These are phyloP conservation scores for Marasmius sp. DNA, from an alignment of 1,284 basidiomycete species.

Conservation along the genomic window DNA sequence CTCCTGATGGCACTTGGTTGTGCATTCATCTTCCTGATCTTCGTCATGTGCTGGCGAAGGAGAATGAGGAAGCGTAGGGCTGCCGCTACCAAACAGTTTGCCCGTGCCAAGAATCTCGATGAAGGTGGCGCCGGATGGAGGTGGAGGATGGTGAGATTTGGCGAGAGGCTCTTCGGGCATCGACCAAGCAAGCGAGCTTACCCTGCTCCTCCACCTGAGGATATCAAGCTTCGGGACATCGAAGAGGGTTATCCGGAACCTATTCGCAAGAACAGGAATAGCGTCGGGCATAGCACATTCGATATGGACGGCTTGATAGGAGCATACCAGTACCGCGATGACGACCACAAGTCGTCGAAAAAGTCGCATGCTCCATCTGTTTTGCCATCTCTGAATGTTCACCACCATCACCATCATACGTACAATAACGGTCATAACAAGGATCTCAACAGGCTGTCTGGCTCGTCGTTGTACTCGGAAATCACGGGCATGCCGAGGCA, in stretches of 20 bases:
- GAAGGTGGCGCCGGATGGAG: conserved; percentile 47
- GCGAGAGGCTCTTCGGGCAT: conserved; percentile 57
- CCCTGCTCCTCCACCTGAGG: conserved; percentile 21
- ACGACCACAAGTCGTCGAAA: conserved; percentile 16
- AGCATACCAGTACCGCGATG: conserved; percentile 38
- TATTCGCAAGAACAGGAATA: conserved; percentile 39
- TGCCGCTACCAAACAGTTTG: conserved; percentile 65
- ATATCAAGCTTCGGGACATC: conserved; percentile 44
- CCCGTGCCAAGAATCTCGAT: conserved; percentile 54
- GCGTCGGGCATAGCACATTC: conserved; percentile 27
- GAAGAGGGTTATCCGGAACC: conserved; percentile 41
- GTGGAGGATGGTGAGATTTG: conserved; percentile 51
- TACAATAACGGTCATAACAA: conserved; percentile 25
- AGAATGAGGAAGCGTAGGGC: conserved; percentile 65
- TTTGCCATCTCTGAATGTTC: conserved; percentile 34
- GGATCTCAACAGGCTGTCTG: conserved; percentile 41
- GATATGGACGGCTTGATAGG: conserved; percentile 33
- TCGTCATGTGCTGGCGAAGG: conserved; percentile 68
- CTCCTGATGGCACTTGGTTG: conserved; percentile 79
- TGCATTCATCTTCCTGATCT: conserved; percentile 68
- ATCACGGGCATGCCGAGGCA: conserved; percentile 60
- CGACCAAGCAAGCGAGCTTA: conserved; percentile 27
- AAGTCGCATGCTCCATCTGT: conserved; percentile 39
- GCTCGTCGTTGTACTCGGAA: conserved; percentile 66
- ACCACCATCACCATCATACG: conserved; percentile 18